A percentile compares a stretch with the other conserved stretches of the same genome.
These are phyloP conservation scores for Boletus semigastroideus DNA, from an alignment of 1,284 basidiomycete genomes.

Conservation along the genomic window DNA sequence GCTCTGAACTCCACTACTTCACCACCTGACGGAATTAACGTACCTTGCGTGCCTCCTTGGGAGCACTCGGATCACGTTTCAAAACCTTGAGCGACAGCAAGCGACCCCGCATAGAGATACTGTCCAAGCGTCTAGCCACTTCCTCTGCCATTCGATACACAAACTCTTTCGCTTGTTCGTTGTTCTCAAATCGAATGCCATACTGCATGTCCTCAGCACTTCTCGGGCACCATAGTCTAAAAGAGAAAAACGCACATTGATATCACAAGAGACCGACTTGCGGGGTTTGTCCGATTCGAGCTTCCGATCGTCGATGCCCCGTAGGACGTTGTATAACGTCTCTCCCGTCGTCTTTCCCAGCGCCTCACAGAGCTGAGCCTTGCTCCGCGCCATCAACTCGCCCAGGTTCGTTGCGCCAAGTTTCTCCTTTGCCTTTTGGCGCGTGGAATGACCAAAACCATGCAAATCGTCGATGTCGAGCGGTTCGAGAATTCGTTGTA, in stretches of 20 bases:
- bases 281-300: constrained; percentile 83
- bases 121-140: constrained; percentile 69
- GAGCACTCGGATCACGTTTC: constrained; percentile 84
- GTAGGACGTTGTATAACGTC: constrained; percentile 79
- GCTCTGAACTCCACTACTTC: constrained; percentile 1
- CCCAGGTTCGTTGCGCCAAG: constrained; percentile 74
- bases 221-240: not conserved
- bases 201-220: constrained; percentile 54
- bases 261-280: constrained; percentile 88
- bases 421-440: constrained; percentile 74
- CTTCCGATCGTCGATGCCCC: constrained; percentile 79
- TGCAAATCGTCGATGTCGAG: constrained; percentile 87
- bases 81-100: constrained; percentile 86
- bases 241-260: constrained; percentile 64
- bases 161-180: constrained; percentile 80
- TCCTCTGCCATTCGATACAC: constrained; percentile 74
- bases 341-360: constrained; percentile 85
- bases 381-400: constrained; percentile 63
- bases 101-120: constrained; percentile 66
- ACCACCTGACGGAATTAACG: constrained; percentile 4
- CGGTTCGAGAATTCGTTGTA: constrained; percentile 62
- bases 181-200: constrained; percentile 88
- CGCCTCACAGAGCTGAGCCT: constrained; percentile 63
- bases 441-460: constrained; percentile 79
- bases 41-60: constrained; percentile 91